Evolutionary conservation across 192 early-diverging fungal species (phyloP).

Genomic region (Chytriomyces hyalinus): DNA sequence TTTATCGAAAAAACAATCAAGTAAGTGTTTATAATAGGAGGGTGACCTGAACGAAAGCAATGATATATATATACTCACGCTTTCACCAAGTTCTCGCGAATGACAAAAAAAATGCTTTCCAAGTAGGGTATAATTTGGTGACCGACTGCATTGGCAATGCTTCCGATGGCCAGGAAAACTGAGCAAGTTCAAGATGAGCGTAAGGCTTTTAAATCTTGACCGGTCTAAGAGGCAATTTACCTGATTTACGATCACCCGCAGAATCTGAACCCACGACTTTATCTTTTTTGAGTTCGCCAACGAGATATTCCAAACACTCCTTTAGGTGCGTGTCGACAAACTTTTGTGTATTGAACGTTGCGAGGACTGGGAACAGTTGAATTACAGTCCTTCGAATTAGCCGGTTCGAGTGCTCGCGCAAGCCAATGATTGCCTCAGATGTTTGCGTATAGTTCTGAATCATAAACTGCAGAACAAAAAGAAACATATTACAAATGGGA

Average conservation of each 20-base stretch:
- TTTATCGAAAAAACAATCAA: too few species aligned
- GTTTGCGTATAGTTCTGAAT: slow-evolving; percentile 75
- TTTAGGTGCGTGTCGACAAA: slow-evolving; percentile 75
- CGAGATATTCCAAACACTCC: slow-evolving; percentile 74
- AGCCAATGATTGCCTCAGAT: slow-evolving; percentile 75
- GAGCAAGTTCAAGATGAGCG: slow-evolving; percentile 4
- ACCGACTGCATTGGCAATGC: slow-evolving; percentile 79
- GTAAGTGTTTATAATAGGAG: not conserved
- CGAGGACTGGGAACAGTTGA: slow-evolving; percentile 80
- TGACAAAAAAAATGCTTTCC: slow-evolving; percentile 74
- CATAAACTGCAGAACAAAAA: slow-evolving; percentile 71
- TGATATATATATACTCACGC: slow-evolving; percentile 52
- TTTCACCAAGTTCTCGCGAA: slow-evolving; percentile 78
- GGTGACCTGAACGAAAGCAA: slow-evolving; percentile 3
- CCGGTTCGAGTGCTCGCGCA: slow-evolving; percentile 78
- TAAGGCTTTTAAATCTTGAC: not conserved
- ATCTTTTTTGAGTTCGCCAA: slow-evolving; percentile 74
- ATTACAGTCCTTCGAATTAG: slow-evolving; percentile 85
- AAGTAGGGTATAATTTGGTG: slow-evolving; percentile 80
- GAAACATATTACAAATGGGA: not conserved
- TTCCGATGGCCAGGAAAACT: slow-evolving; percentile 86
- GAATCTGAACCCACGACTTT: slow-evolving; percentile 12
- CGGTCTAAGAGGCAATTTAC: slow-evolving; percentile 28
- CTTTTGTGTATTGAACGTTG: slow-evolving; percentile 72
- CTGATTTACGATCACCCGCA: slow-evolving; percentile 57